Evolutionary conservation across 768 basidiomycete species (phyloP).

Genomic region (Lactarius evosmus): DNA sequence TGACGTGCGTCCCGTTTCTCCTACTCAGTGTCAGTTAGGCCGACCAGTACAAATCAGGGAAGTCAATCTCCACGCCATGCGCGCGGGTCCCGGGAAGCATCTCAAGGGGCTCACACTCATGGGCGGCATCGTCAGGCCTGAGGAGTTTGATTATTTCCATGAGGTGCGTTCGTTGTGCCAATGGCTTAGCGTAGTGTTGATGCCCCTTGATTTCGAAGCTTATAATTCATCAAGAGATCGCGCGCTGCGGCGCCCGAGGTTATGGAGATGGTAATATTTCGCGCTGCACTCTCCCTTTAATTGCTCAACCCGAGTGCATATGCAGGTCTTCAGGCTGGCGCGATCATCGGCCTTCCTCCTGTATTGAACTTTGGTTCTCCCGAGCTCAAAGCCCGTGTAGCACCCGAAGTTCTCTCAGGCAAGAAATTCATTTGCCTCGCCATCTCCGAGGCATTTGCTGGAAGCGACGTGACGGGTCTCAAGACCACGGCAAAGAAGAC

Average conservation of each 20-base stretch:
- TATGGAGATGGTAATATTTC: slow-evolving; percentile 62
- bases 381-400: slow-evolving; percentile 51
- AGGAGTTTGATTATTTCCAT: slow-evolving; percentile 90
- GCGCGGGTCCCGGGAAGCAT: slow-evolving; percentile 88
- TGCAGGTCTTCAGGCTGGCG: slow-evolving; percentile 65
- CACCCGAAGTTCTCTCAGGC: slow-evolving; percentile 62
- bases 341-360: slow-evolving; percentile 81
- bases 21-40: background rate
- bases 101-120: slow-evolving; percentile 74
- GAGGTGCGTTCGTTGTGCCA: slow-evolving; percentile 41
- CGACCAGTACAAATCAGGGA: slow-evolving; percentile 41
- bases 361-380: slow-evolving; percentile 77
- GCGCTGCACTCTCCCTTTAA: background rate
- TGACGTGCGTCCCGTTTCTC: slow-evolving; percentile 53
- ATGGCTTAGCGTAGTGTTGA: slow-evolving; percentile 6
- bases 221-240: slow-evolving; percentile 33
- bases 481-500: slow-evolving; percentile 75
- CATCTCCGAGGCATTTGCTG: slow-evolving; percentile 86
- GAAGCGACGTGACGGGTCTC: slow-evolving; percentile 78
- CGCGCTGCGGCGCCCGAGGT: slow-evolving; percentile 63
- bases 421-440: slow-evolving; percentile 86
- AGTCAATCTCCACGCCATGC: slow-evolving; percentile 80
- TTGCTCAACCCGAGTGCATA: slow-evolving; percentile 1
- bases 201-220: slow-evolving; percentile 37
- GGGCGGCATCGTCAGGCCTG: slow-evolving; percentile 71